Base-by-base conservation (phyloP, 176 grass and related monocot genomes). In the Carex scoparia region DNA sequence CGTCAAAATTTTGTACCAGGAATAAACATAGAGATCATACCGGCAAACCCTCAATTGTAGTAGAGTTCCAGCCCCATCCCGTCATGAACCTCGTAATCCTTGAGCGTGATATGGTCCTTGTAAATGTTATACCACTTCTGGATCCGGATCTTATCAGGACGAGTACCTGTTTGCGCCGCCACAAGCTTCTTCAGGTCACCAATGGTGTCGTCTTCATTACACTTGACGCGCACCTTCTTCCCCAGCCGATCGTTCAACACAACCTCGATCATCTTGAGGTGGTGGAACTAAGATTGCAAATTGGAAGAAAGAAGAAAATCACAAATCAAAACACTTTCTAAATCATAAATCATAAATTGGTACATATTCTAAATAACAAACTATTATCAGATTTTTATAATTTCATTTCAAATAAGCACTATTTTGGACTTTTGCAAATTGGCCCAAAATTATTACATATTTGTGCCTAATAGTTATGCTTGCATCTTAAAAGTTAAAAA, bases 91-190 rank as follows among this genome's bases (percentile, higher is more conserved):
- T 98, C 95, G 88, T 98, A 98, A 81, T 98, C 95, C 88, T 85
- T 89, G 86, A 98, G 95, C 86, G 95, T 95, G 95, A 98, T 98
- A 89, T 93, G 93, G 80, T 98, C 93, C 93, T 98, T 93, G 89
- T 98, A 98, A 83, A 98, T 93, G 91, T 65, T 98, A 89, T 98
- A 98, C 93, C 93, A 98, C 91, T 95, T 98, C 93, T 98, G 89
- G 89, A 98, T 98, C 61, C 95, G 89, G 85, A 94, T 95, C 95
- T 98, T 98, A 81, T 98, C 95, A 32, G 95, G 67, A 13, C 95
- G 85, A 57, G 92, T 98, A 74, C 95, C 95, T 10, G 95, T 98
- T 85, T 94, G 95, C 86, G 95, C 95, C 64, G 92, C 95, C 67
- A 94, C 95, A 15, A 98, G 95, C 93, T 98, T 94, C 89, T 98